Conservation (phyloP, 2,329 filamentous ascomycete genomes). For the Alternaria gansuensis region DNA sequence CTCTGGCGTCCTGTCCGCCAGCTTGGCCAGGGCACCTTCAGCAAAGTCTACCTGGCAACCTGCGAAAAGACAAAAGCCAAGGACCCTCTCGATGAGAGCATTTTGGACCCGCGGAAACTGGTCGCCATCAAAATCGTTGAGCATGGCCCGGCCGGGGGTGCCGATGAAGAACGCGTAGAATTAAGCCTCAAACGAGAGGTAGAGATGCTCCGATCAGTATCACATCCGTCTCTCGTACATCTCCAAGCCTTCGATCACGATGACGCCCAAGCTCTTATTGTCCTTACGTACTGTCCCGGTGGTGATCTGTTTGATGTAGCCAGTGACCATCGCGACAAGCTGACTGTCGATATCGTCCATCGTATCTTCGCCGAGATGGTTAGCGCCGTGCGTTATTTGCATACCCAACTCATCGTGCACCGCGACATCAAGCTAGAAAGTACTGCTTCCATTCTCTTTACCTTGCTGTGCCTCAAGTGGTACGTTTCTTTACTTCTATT, state of each 20-base stretch:
- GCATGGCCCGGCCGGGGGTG: conserved; percentile 90
- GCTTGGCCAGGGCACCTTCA: conserved; percentile 94
- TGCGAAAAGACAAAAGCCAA: conserved; percentile 67
- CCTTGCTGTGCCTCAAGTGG: conserved; percentile 19
- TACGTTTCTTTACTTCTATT: conserved; percentile 34
- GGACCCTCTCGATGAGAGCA: conserved; percentile 57
- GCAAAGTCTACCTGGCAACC: conserved; percentile 89
- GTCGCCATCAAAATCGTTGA: conserved; percentile 97
- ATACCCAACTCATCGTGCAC: conserved; percentile 87
- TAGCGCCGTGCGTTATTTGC: conserved; percentile 84
- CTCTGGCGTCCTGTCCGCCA: conserved; percentile 81
- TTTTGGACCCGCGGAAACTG: conserved; percentile 75
- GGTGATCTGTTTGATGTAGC: conserved; percentile 96
- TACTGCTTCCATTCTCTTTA: conserved; percentile 60
- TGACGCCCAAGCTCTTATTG: conserved; percentile 80
- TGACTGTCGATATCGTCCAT: conserved; percentile 75
- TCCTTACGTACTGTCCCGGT: conserved; percentile 90
- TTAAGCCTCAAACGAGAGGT: conserved; percentile 93
- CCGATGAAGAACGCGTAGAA: conserved; percentile 91
- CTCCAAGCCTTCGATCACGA: conserved; percentile 92
- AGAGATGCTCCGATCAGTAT: conserved; percentile 87
- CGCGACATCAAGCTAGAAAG: conserved; percentile 98
- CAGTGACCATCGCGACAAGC: conserved; percentile 71
- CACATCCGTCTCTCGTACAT: conserved; percentile 88
- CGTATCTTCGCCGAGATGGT: conserved; percentile 92